phyloP scores from a whole-genome alignment of 306 rosid species.

The Boehmeria nivea region DNA sequence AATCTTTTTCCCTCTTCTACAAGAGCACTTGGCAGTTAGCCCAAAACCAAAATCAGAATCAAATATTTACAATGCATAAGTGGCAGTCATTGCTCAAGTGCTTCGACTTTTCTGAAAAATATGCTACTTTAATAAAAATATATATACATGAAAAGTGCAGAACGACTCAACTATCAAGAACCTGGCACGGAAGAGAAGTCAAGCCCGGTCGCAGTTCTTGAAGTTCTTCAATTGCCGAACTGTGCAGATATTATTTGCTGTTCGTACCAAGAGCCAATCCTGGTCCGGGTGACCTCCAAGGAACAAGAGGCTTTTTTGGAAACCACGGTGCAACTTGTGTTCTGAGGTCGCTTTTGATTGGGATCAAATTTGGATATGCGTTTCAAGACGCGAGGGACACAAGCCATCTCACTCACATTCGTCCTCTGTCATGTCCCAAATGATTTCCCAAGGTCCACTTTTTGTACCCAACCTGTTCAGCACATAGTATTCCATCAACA shows the following conservation, averaged over 20 bases:
- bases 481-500: not conserved
- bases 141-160: slow-evolving; percentile 9
- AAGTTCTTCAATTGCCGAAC: slow-evolving; percentile 6
- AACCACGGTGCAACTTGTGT: not conserved
- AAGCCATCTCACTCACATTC: slow-evolving; percentile 30
- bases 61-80: not conserved
- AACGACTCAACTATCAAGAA: slow-evolving; percentile 5
- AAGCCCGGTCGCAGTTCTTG: not conserved
- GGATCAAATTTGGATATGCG: not conserved
- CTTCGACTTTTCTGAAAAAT: not conserved
- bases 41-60: not conserved
- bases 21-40: not conserved
- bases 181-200: slow-evolving; percentile 1
- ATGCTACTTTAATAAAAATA: not conserved
- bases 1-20: not conserved
- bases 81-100: not conserved
- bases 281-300: slow-evolving; percentile 4
- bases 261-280: not conserved
- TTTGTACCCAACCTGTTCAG: slow-evolving; percentile 58
- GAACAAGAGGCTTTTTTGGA: not conserved
- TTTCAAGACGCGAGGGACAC: not conserved
- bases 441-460: slow-evolving; percentile 73
- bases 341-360: not conserved
- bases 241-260: not conserved
- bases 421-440: slow-evolving; percentile 49